A percentile compares a stretch with the other conserved stretches of the same genome.
Conservation (phyloP, 371 early-diverging fungal genomes). For the Mucor plumbeus region DNA sequence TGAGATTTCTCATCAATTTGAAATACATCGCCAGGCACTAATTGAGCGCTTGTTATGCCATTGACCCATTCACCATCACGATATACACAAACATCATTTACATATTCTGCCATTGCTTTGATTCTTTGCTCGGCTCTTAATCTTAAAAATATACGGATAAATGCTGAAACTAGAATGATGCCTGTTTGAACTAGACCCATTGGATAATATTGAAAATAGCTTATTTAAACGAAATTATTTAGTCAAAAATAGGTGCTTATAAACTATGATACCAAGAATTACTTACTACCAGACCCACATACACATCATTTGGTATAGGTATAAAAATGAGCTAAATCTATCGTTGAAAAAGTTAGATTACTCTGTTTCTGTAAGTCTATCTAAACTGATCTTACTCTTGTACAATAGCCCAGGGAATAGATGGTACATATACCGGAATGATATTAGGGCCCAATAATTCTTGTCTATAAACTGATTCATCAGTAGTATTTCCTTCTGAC, state of each 20-base stretch:
- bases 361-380: too few relatives aligned
- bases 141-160: conserved; percentile 66
- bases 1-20: conserved; percentile 33
- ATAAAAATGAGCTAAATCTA: conserved; percentile 67
- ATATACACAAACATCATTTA: conserved; percentile 42
- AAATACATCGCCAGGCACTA: conserved; percentile 73
- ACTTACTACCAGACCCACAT: conserved; percentile 66
- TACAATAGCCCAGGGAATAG: conserved; percentile 49
- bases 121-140: conserved; percentile 64
- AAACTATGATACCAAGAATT: conserved; percentile 20
- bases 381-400: conserved; percentile 49
- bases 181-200: conserved; percentile 72
- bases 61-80: conserved; percentile 64
- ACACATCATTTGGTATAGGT: conserved; percentile 77
- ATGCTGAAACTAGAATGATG: conserved; percentile 67
- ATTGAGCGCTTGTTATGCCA: conserved; percentile 47
- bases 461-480: conserved; percentile 56
- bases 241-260: too few relatives aligned
- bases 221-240: conserved; percentile 10
- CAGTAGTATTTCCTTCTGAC: conserved; percentile 49
- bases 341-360: too few relatives aligned
- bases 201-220: conserved; percentile 67
- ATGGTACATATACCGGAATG: conserved; percentile 63
- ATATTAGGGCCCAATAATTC: conserved; percentile 69
- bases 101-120: conserved; percentile 61